phyloP scores from a whole-genome alignment of 2,329 filamentous ascomycete genomes.

The Hirsutella thompsonii region DNA sequence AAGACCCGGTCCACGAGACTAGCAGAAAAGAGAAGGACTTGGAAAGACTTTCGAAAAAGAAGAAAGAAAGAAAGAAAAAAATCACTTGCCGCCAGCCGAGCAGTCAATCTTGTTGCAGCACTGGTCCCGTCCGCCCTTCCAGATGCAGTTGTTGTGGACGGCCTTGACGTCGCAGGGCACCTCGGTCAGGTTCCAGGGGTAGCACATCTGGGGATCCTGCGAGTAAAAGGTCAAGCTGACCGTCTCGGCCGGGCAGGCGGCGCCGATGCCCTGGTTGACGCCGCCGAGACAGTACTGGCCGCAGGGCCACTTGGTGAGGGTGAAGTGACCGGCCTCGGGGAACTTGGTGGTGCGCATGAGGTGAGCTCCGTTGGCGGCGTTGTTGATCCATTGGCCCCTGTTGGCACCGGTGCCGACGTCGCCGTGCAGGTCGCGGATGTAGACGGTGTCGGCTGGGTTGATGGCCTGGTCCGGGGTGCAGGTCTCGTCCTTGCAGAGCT shows the following conservation, averaged over 20 bases:
- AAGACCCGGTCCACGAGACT: too few relatives aligned
- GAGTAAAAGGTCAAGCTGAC: constrained; percentile 8
- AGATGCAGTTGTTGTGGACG: constrained; percentile 8
- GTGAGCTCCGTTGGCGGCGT: constrained; percentile 5
- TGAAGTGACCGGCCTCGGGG: constrained; percentile 6
- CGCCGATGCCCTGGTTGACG: constrained; percentile 5
- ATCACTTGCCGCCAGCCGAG: neutral
- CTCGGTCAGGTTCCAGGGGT: constrained; percentile 7
- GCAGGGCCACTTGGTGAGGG: constrained; percentile 10
- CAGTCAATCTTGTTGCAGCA: constrained; percentile 6
- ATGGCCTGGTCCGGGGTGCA: constrained; percentile 4
- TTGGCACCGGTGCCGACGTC: constrained; percentile 5
- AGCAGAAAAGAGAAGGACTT: too few relatives aligned
- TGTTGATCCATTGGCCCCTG: constrained; percentile 8
- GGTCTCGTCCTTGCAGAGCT: constrained; percentile 7
- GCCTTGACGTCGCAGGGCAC: constrained; percentile 8
- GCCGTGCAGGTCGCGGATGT: constrained; percentile 8
- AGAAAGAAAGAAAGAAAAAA: neutral
- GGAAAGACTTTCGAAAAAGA: too few relatives aligned
- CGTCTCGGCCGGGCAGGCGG: constrained; percentile 6
- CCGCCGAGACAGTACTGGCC: constrained; percentile 9
- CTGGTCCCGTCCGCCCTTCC: constrained; percentile 5
- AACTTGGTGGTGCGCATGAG: constrained; percentile 5
- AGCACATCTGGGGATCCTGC: constrained; percentile 6
- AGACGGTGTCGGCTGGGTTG: constrained; percentile 4